phyloP scores from a whole-genome alignment of 2,329 filamentous ascomycete species.

The Exophiala viscosa region DNA sequence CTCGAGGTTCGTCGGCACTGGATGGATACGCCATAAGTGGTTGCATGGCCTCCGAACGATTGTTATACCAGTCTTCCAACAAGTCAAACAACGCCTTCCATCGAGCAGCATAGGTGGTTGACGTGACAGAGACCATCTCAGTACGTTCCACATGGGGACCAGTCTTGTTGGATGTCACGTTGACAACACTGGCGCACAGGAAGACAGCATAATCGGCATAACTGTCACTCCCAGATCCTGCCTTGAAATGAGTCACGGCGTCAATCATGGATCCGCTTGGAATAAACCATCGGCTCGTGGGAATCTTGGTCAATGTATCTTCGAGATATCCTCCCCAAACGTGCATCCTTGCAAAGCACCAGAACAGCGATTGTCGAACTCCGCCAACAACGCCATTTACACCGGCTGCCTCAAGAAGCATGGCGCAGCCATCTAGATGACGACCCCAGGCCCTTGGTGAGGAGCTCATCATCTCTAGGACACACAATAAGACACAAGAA shows the following conservation, averaged over 20 bases:
- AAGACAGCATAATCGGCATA: conserved; percentile 60
- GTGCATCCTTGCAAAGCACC: conserved; percentile 59
- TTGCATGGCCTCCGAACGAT: conserved; percentile 47
- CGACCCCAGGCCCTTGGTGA: conserved; percentile 48
- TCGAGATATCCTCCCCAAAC: conserved; percentile 55
- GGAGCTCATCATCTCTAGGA: conserved; percentile 20
- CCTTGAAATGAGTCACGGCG: conserved; percentile 32
- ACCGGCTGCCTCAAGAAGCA: conserved; percentile 49
- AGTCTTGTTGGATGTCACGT: conserved; percentile 50
- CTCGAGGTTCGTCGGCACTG: neutral
- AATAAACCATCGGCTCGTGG: conserved; percentile 50
- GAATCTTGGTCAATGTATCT: conserved; percentile 46
- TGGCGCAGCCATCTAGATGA: conserved; percentile 56
- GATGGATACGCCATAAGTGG: conserved; percentile 36
- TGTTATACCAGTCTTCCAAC: conserved; percentile 47
- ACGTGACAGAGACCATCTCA: conserved; percentile 42
- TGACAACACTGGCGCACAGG: conserved; percentile 51
- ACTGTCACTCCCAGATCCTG: conserved; percentile 46
- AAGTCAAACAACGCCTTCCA: conserved; percentile 52
- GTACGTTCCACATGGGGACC: conserved; percentile 48
- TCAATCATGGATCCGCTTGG: conserved; percentile 23
- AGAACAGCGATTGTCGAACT: conserved; percentile 53
- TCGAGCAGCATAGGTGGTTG: conserved; percentile 37
- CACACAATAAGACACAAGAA: conserved; percentile 14
- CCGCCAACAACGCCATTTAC: conserved; percentile 53